Base-by-base conservation (phyloP, 1,284 basidiomycete genomes). In the Austroboletus niveus region DNA sequence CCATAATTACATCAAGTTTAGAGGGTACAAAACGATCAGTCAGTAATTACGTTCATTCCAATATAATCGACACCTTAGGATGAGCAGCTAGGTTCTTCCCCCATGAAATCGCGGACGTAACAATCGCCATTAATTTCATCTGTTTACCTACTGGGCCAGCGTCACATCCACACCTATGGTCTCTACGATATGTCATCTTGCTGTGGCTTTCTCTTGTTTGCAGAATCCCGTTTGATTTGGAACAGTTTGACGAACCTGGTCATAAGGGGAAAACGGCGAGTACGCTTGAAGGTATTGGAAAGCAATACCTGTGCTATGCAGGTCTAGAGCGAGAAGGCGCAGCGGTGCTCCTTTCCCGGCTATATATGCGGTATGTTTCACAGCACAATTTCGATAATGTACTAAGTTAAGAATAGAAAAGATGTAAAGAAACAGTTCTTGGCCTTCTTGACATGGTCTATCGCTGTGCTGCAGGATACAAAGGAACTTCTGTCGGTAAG, bases 11-110 rank as follows among this genome's bases (percentile, higher is more conserved):
- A 82, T 92, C 66, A 98, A 95, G 68, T 89, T 87, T 42, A 80
- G 97, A 54, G 96, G 97, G 24, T 85, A 90, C 72, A 99, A 99
- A 74, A 87, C 88, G 4, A 89, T 98, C 70, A 84, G 94, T 96
- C 59, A 71, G 88, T 82, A 24, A 54, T 52, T 31, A 27, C 43
- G 27, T 49, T 43, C 30, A 42, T 45, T 50, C 12, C 45, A 22
- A 30, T 40, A 40, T 43, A 5, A 48, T 32, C 48, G 36, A 27
- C 35, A 29, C 38, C 61, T 64, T 39, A 64, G 57, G 35, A 43
- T 44, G 35, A 52, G 44, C 58, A 95, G 94, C 87, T 51, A 86
- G 89, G 56, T 94, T 91, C 72, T 95, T 98, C 63, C 94, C 96
- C 34, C 94, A 97, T 64, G 85, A 92, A 59, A 80, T 96, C 30